Conservation (phyloP, 768 basidiomycete species). For the Rhizopogon vinicolor region DNA sequence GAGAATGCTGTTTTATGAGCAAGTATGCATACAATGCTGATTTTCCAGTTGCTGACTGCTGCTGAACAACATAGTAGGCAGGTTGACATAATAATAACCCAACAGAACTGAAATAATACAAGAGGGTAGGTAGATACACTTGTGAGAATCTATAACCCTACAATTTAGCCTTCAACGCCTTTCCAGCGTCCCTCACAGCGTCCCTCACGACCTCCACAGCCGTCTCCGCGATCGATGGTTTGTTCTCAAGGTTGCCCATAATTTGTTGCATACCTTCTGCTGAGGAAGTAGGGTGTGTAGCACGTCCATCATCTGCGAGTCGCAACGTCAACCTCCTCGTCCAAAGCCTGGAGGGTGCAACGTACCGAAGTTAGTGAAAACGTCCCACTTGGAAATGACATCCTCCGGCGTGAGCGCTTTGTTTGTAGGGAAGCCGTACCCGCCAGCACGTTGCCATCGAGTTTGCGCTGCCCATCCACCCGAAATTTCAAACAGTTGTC, state of each 20-base stretch:
- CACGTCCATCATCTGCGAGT: conserved; percentile 64
- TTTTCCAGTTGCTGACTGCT: too few species aligned
- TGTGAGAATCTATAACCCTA: conserved; percentile 17
- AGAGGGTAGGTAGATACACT: neutral
- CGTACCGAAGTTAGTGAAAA: conserved; percentile 82
- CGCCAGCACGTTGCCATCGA: conserved; percentile 89
- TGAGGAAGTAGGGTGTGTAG: conserved; percentile 74
- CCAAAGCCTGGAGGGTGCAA: neutral
- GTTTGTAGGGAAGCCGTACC: conserved; percentile 82
- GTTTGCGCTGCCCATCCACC: conserved; percentile 93
- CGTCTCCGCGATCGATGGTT: neutral
- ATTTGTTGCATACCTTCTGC: conserved; percentile 78
- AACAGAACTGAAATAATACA: too few species aligned
- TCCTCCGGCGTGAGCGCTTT: conserved; percentile 75
- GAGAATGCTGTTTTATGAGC: too few species aligned
- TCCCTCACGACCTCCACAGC: conserved; percentile 48
- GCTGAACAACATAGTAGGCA: too few species aligned
- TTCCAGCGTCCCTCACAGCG: conserved; percentile 41
- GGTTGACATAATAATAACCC: neutral
- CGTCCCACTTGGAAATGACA: conserved; percentile 72
- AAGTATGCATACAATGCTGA: too few species aligned
- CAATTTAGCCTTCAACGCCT: conserved; percentile 46
- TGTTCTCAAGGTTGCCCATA: conserved; percentile 52
- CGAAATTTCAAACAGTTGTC: conserved; percentile 77
- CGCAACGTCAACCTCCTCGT: neutral